Evolutionary conservation across 768 basidiomycete species (phyloP).

Genomic region (Tricholomella constricta): DNA sequence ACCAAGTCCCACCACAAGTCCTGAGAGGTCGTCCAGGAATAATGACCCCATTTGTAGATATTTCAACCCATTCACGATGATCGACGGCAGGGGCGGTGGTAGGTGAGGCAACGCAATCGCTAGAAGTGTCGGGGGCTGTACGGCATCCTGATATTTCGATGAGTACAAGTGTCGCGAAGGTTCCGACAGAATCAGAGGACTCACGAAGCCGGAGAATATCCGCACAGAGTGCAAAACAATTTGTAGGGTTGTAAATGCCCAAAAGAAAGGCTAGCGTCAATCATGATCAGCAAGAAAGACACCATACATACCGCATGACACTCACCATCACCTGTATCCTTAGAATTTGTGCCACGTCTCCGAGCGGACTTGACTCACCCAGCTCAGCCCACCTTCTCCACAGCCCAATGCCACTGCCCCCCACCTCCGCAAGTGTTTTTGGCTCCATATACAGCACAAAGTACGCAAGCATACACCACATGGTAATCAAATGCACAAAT

Average conservation of each 20-base stretch:
- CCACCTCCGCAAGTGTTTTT: slow-evolving; percentile 40
- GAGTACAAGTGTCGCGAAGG: background rate
- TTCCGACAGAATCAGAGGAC: slow-evolving; percentile 25
- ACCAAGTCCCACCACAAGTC: slow-evolving; percentile 71
- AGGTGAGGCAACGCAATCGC: slow-evolving; percentile 63
- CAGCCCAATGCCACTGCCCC: slow-evolving; percentile 29
- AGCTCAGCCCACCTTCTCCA: slow-evolving; percentile 72
- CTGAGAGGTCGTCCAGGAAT: slow-evolving; percentile 73
- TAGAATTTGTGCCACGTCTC: slow-evolving; percentile 30
- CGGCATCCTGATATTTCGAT: slow-evolving; percentile 46
- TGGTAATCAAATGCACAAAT: slow-evolving; percentile 61
- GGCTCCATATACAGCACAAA: slow-evolving; percentile 73
- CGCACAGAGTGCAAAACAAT: slow-evolving; percentile 71
- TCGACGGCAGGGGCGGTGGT: slow-evolving; percentile 60
- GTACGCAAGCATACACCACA: slow-evolving; percentile 66
- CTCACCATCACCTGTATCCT: slow-evolving; percentile 62
- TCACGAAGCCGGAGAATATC: slow-evolving; percentile 69
- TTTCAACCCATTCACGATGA: slow-evolving; percentile 64
- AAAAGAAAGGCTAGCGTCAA: slow-evolving; percentile 69
- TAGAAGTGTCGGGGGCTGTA: slow-evolving; percentile 61
- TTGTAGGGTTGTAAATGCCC: slow-evolving; percentile 76
- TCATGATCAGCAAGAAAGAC: background rate
- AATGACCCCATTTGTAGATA: slow-evolving; percentile 69
- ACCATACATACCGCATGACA: too few relatives aligned
- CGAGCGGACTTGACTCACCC: slow-evolving; percentile 35